Conservation (phyloP, 2,329 filamentous ascomycete genomes). For the Dichotomopilus funicola region DNA sequence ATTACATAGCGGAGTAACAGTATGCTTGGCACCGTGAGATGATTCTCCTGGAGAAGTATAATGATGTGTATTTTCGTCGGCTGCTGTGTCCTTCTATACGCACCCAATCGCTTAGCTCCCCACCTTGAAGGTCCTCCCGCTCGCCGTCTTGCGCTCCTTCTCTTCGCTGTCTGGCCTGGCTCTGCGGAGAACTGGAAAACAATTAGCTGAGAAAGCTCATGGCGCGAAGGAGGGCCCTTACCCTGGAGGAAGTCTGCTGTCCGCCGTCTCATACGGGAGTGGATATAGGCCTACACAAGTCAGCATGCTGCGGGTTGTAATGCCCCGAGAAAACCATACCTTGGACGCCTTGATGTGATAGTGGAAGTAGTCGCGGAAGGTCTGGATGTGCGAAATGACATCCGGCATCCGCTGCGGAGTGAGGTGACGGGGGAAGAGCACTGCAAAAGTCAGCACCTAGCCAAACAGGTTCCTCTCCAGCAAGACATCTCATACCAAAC, state of each 20-base stretch:
- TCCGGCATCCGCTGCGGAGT: constrained; percentile 85
- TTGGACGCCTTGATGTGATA: constrained; percentile 99
- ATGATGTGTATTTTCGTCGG: background rate
- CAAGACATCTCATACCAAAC: constrained; percentile 61
- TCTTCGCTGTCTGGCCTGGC: constrained; percentile 93
- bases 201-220: background rate
- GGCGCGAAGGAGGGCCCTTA: constrained; percentile 36
- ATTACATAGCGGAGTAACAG: background rate
- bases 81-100: background rate
- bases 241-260: constrained; percentile 98
- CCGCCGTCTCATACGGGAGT: constrained; percentile 94
- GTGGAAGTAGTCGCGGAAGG: constrained; percentile 99
- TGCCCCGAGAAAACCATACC: constrained; percentile 33
- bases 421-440: constrained; percentile 92
- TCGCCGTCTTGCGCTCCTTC: constrained; percentile 96
- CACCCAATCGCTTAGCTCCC: constrained; percentile 13
- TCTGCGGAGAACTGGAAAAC: constrained; percentile 72
- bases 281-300: constrained; percentile 71
- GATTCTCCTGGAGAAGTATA: too few species aligned
- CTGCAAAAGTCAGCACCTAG: constrained; percentile 39
- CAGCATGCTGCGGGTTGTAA: background rate
- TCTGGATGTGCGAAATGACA: constrained; percentile 98
- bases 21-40: too few species aligned
- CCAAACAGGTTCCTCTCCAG: background rate
- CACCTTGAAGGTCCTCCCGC: constrained; percentile 78